Percentiles rank a stretch among this genome's conserved stretches.
These are phyloP conservation scores for Biancaea sappan DNA, from an alignment of 306 rosid genomes.

Conservation along the genomic window DNA sequence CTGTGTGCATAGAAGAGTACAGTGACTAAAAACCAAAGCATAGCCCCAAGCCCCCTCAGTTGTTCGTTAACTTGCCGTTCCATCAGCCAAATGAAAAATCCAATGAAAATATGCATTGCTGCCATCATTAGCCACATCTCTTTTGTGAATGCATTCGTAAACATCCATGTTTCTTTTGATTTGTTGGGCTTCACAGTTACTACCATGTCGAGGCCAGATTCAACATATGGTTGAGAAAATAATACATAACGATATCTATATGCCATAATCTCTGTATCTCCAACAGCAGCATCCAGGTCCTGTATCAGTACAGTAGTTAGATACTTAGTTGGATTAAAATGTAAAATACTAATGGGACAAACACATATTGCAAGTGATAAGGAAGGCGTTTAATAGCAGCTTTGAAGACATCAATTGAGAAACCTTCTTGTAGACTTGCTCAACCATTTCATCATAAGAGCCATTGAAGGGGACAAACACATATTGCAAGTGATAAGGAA, in stretches of 20 bases:
- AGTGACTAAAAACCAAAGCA: slow-evolving; percentile 62
- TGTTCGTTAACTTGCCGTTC: slow-evolving; percentile 40
- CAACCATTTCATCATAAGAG: slow-evolving; percentile 56
- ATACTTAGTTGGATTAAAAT: not conserved
- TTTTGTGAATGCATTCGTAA: slow-evolving; percentile 46
- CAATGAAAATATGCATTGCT: slow-evolving; percentile 46
- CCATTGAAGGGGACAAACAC: slow-evolving; percentile 43
- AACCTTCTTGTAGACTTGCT: slow-evolving; percentile 52
- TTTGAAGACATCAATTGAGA: no score
- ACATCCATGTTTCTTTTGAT: slow-evolving; percentile 45
- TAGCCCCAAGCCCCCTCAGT: slow-evolving; percentile 39
- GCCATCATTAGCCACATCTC: slow-evolving; percentile 53
- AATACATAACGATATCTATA: slow-evolving; percentile 47
- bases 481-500: slow-evolving; percentile 44
- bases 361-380: not conserved
- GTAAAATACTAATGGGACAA: not conserved
- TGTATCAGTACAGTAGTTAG: slow-evolving; percentile 11
- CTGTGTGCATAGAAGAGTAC: slow-evolving; percentile 52
- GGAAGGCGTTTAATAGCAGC: no score
- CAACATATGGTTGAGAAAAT: slow-evolving; percentile 54
- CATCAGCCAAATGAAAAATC: slow-evolving; percentile 55
- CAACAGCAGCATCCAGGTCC: slow-evolving; percentile 58
- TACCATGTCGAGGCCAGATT: slow-evolving; percentile 55
- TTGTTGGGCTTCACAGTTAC: slow-evolving; percentile 39
- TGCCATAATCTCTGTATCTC: slow-evolving; percentile 51